Conservation (phyloP, 1,139 yeast genomes). For the Debaryomyces psychrophilus region DNA sequence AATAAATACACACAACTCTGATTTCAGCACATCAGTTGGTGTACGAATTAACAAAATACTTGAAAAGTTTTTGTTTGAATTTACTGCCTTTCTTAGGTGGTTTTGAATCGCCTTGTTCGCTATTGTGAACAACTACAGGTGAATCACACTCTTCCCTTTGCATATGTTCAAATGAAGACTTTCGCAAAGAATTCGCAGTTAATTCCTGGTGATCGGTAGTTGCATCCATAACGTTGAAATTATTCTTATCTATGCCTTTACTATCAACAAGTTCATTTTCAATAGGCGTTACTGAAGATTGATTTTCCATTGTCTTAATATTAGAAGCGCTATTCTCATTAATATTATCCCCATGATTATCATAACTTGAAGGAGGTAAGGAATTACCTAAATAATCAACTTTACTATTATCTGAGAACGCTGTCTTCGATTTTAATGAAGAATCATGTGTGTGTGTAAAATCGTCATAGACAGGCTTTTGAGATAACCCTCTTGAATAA, state of each 20-base stretch:
- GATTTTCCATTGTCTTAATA: background rate
- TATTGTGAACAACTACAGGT: conserved; percentile 2
- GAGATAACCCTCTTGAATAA: background rate
- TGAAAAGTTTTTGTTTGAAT: conserved; percentile 38
- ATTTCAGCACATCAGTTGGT: conserved; percentile 16
- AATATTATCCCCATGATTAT: background rate
- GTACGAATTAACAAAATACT: conserved; percentile 40
- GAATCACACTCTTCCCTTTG: background rate
- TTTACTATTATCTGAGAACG: too few species aligned
- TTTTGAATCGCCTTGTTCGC: background rate
- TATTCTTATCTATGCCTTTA: background rate
- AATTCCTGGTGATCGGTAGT: background rate
- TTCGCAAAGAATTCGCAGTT: background rate
- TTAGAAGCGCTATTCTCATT: background rate
- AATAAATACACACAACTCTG: conserved; percentile 1
- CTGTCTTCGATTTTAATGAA: too few species aligned
- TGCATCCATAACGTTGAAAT: background rate
- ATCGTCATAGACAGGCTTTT: background rate
- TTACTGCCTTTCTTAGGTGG: conserved; percentile 23
- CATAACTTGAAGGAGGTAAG: background rate
- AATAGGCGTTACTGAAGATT: background rate
- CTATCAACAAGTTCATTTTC: too few species aligned
- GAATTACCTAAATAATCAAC: background rate
- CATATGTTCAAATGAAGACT: conserved; percentile 3
- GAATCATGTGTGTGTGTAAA: too few species aligned